These are phyloP conservation scores for Claviceps paspali DNA, from an alignment of 2,329 filamentous ascomycete genomes.

Conservation along the genomic window DNA sequence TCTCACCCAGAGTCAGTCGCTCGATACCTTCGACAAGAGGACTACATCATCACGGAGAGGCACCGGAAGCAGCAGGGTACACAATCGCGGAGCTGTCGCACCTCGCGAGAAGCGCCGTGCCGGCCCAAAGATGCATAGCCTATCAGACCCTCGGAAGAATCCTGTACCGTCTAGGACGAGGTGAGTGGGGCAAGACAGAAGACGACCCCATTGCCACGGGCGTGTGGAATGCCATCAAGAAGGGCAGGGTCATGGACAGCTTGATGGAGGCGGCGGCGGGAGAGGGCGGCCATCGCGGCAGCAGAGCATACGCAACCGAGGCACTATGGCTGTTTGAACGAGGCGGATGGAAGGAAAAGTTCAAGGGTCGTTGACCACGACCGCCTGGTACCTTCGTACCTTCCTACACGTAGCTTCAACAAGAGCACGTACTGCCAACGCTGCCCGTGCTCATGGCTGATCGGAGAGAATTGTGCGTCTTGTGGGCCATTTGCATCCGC, in stretches of 20 bases:
- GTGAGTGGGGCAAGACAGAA: conserved; percentile 45
- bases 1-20: conserved; percentile 62
- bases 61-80: conserved; percentile 87
- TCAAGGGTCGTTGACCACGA: conserved; percentile 39
- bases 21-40: conserved; percentile 63
- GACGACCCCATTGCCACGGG: conserved; percentile 54
- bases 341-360: conserved; percentile 54
- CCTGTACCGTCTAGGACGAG: conserved; percentile 66
- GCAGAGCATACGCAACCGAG: conserved; percentile 72
- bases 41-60: conserved; percentile 84
- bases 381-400: too few relatives aligned
- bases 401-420: too few relatives aligned
- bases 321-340: conserved; percentile 71
- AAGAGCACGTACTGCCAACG: too few relatives aligned
- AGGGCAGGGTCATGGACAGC: conserved; percentile 61
- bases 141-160: conserved; percentile 83
- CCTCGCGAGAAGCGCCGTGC: conserved; percentile 64
- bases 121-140: conserved; percentile 78
- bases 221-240: conserved; percentile 67
- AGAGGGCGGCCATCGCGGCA: conserved; percentile 59
- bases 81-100: conserved; percentile 76
- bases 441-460: too few relatives aligned
- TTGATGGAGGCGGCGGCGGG: conserved; percentile 61
- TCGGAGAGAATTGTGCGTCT: too few relatives aligned
- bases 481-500: too few relatives aligned